A percentile compares a stretch with the other conserved stretches of the same genome.
Conservation (phyloP, 2,329 filamentous ascomycete species). For the Teratosphaeria destructans region DNA sequence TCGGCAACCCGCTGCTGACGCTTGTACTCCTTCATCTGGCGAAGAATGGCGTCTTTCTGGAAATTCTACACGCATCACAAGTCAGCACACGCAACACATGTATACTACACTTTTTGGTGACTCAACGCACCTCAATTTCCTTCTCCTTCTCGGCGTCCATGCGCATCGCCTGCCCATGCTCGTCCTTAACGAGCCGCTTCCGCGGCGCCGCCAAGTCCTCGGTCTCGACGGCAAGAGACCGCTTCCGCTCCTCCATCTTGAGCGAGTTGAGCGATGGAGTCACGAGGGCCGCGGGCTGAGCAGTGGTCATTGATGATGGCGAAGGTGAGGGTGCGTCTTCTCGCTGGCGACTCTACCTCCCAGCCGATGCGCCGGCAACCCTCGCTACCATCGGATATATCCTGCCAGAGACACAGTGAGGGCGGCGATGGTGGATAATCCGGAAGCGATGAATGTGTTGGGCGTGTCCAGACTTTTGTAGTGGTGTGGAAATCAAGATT, state of each 20-base stretch:
- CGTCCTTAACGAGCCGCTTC: constrained; percentile 70
- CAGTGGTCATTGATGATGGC: constrained; percentile 7
- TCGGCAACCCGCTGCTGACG: constrained; percentile 77
- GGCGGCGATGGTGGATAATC: not conserved
- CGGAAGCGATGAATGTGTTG: not conserved
- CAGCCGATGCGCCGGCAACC: not conserved
- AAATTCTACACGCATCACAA: constrained; percentile 50
- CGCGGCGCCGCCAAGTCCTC: constrained; percentile 80
- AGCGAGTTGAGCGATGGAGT: constrained; percentile 65
- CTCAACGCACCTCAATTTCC: constrained; percentile 59
- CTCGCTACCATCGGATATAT: not conserved
- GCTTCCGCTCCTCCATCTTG: constrained; percentile 99
- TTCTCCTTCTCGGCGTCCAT: constrained; percentile 56
- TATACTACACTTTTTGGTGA: not conserved
- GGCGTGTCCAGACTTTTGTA: not conserved
- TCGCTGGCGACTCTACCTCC: constrained; percentile 1
- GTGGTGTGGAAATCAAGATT: not conserved
- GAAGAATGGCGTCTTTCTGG: constrained; percentile 91
- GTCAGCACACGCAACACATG: not conserved
- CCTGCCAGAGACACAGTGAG: not conserved
- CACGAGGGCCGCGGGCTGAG: constrained; percentile 22
- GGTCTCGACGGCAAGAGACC: constrained; percentile 68
- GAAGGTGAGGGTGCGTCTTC: not conserved
- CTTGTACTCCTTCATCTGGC: constrained; percentile 97
- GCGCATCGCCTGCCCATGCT: constrained; percentile 64